These are phyloP conservation scores for Wilcoxina mikolae DNA, from an alignment of 495 filamentous ascomycete species.

Conservation along the genomic window DNA sequence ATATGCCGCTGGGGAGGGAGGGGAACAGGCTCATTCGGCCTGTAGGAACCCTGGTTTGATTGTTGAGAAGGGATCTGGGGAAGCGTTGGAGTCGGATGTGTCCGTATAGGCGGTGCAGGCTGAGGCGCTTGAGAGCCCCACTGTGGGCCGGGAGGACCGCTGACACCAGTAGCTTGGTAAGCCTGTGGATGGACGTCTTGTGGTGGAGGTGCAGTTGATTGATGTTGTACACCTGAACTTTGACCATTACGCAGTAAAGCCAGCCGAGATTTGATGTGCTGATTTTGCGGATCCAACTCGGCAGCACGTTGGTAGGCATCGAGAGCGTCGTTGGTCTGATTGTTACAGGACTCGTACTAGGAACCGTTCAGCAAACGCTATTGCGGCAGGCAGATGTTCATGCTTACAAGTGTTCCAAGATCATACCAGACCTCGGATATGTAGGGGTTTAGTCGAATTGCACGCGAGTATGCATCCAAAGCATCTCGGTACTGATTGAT, in stretches of 20 bases:
- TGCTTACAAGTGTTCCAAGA: conserved; percentile 80
- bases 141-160: conserved; percentile 62
- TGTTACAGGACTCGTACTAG: conserved; percentile 96
- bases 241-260: conserved; percentile 72
- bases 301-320: conserved; percentile 92
- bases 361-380: conserved; percentile 16
- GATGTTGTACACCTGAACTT: conserved; percentile 50
- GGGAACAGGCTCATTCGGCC: conserved; percentile 53
- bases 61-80: conserved; percentile 68
- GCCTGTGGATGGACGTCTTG: conserved; percentile 76
- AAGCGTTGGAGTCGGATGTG: conserved; percentile 45
- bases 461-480: conserved; percentile 93
- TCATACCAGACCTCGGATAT: conserved; percentile 99
- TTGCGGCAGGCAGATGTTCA: conserved; percentile 10
- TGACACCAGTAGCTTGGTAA: conserved; percentile 56
- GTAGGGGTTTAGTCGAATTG: conserved; percentile 93
- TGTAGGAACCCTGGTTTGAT: conserved; percentile 49
- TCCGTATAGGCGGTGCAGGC: conserved; percentile 35
- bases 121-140: conserved; percentile 61
- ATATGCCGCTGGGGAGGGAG: conserved; percentile 50
- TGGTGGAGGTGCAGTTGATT: conserved; percentile 52
- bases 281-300: conserved; percentile 81
- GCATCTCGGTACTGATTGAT: conserved; percentile 99
- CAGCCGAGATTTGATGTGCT: conserved; percentile 89
- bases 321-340: conserved; percentile 89